These are phyloP conservation scores for Priceomyces melissophilus DNA, from an alignment of 805 yeast species.

Conservation along the genomic window DNA sequence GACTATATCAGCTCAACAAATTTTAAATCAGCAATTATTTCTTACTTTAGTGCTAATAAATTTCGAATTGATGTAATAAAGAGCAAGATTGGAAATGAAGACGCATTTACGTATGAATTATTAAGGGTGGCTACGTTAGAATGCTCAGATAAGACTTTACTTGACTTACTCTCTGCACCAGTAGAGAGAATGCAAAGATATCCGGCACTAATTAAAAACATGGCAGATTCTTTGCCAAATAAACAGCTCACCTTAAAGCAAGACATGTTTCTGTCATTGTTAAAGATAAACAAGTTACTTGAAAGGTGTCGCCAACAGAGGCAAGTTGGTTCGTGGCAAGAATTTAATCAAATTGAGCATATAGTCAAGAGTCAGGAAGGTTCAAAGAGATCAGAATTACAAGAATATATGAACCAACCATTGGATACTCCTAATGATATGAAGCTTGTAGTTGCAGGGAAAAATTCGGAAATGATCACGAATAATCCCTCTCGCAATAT, in stretches of 20 bases:
- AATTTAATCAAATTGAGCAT: conserved; percentile 10
- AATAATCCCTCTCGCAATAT: too few relatives aligned
- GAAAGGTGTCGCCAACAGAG: conserved; percentile 11
- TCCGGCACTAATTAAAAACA: conserved; percentile 14
- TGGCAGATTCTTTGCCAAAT: conserved; percentile 11
- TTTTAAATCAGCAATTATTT: conserved; percentile 3
- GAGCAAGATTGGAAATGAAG: conserved; percentile 18
- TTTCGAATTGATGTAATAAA: conserved; percentile 11
- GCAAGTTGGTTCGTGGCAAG: conserved; percentile 11
- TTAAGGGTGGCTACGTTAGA: conserved; percentile 21
- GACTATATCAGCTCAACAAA: conserved; percentile 4
- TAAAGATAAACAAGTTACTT: conserved; percentile 17
- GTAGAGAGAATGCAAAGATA: conserved; percentile 43
- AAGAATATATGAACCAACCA: conserved; percentile 6
- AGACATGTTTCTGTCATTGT: conserved; percentile 15
- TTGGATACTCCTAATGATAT: conserved; percentile 10
- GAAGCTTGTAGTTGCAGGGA: conserved; percentile 6
- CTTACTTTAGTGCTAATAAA: conserved; percentile 6
- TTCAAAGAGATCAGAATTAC: not conserved
- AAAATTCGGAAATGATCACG: not conserved
- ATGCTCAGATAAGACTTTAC: conserved; percentile 39
- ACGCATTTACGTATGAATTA: conserved; percentile 26
- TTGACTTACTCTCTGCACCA: conserved; percentile 40
- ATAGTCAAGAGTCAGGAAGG: conserved; percentile 3
- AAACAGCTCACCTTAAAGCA: conserved; percentile 8